phyloP scores from a whole-genome alignment of 495 filamentous ascomycete species.

The Hypoxylon fragiforme region DNA sequence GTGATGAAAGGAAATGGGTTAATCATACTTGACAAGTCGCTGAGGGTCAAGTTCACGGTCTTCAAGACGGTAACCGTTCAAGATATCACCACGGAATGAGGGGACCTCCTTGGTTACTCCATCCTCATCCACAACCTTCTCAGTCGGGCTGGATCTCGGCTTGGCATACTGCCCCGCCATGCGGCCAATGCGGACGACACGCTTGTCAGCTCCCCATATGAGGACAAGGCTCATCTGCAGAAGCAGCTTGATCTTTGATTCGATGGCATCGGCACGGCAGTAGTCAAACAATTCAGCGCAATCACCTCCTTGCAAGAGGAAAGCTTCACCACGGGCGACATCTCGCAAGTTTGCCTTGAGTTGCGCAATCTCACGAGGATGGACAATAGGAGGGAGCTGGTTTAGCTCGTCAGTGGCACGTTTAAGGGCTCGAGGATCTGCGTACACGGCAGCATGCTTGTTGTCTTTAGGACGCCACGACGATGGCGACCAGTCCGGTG shows the following conservation, averaged over 20 bases:
- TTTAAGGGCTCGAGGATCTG: constrained; percentile 64
- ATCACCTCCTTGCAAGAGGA: constrained; percentile 94
- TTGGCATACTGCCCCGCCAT: constrained; percentile 99
- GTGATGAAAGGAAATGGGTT: not conserved
- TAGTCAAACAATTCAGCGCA: constrained; percentile 98
- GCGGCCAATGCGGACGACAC: constrained; percentile 89
- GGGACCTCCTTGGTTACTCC: constrained; percentile 70
- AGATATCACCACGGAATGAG: constrained; percentile 91
- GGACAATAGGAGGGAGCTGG: constrained; percentile 84
- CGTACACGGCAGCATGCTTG: constrained; percentile 85
- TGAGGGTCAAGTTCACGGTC: constrained; percentile 78
- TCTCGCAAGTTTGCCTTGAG: constrained; percentile 77
- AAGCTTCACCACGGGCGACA: constrained; percentile 89
- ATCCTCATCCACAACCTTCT: constrained; percentile 60
- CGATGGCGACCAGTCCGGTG: constrained; percentile 58
- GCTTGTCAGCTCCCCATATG: constrained; percentile 87
- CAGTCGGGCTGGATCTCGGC: constrained; percentile 85
- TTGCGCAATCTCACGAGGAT: constrained; percentile 78
- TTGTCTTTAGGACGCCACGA: constrained; percentile 92
- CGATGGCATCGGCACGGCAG: constrained; percentile 84
- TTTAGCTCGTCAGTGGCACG: constrained; percentile 71
- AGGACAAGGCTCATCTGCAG: constrained; percentile 95
- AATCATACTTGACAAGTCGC: constrained; percentile 68
- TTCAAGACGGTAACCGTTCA: constrained; percentile 79
- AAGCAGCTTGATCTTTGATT: constrained; percentile 93